Evolutionary conservation across 371 early-diverging fungal genomes (phyloP).

Genomic region (Gilbertella persicaria): DNA sequence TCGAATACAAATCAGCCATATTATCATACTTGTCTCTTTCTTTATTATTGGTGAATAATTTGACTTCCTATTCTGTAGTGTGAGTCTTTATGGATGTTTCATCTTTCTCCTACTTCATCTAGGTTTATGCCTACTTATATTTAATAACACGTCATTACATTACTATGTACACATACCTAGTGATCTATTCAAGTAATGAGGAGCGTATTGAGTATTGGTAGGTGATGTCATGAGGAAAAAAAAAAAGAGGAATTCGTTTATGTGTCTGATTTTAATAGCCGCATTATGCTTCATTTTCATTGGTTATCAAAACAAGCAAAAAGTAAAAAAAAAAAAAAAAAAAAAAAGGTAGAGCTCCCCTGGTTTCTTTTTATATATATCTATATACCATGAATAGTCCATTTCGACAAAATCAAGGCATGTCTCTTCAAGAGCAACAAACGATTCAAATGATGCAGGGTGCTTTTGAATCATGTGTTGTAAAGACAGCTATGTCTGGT

Average conservation of each 20-base stretch:
- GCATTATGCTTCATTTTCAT: too few relatives aligned
- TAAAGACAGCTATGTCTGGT: slow-evolving; percentile 75
- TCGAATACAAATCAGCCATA: slow-evolving; percentile 90
- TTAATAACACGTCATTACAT: not conserved
- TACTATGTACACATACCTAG: slow-evolving; percentile 9
- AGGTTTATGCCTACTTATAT: slow-evolving; percentile 32
- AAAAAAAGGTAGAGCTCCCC: too few relatives aligned
- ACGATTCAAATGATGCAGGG: slow-evolving; percentile 48
- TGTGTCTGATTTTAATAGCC: not conserved
- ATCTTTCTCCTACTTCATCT: slow-evolving; percentile 37
- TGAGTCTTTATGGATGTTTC: not conserved
- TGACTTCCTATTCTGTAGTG: slow-evolving; percentile 55
- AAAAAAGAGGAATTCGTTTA: not conserved
- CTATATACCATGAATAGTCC: slow-evolving; percentile 22
- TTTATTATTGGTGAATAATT: slow-evolving; percentile 73
- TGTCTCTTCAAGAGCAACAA: slow-evolving; percentile 41
- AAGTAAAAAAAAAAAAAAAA: too few relatives aligned
- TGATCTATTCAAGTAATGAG: slow-evolving; percentile 24
- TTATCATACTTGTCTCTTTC: slow-evolving; percentile 92
- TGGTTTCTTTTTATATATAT: not conserved
- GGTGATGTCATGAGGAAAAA: slow-evolving; percentile 28
- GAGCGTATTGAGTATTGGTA: slow-evolving; percentile 33
- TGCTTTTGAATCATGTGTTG: slow-evolving; percentile 73
- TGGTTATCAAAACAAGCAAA: too few relatives aligned
- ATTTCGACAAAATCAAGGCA: slow-evolving; percentile 23